Percentiles rank a stretch among this genome's conserved stretches.
Conservation (phyloP, 2,329 filamentous ascomycete genomes). For the Diaporthe citriasiana region DNA sequence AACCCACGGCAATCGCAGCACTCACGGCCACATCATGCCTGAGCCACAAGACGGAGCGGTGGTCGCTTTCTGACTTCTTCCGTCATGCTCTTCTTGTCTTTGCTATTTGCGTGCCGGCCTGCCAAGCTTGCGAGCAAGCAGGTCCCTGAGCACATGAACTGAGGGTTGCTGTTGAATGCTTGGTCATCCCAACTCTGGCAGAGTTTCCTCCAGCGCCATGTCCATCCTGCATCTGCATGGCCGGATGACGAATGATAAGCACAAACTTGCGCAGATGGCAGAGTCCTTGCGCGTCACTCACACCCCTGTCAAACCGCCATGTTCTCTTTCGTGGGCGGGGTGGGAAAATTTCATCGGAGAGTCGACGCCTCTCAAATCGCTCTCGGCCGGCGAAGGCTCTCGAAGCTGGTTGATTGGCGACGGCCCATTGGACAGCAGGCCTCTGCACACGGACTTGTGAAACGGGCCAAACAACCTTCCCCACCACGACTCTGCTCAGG, state of each 20-base stretch:
- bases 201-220: constrained; percentile 4
- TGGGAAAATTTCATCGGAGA: neutral
- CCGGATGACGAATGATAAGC: constrained; percentile 16
- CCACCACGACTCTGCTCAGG: constrained; percentile 30
- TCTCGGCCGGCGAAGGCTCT: constrained; percentile 16
- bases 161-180: neutral
- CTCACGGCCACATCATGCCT: neutral
- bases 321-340: constrained; percentile 21
- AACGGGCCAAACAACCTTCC: constrained; percentile 30
- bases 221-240: neutral
- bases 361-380: constrained; percentile 21
- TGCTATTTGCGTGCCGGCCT: neutral
- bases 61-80: constrained; percentile 14
- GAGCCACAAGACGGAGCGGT: constrained; percentile 11
- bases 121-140: constrained; percentile 21
- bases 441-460: constrained; percentile 28
- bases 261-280: constrained; percentile 19
- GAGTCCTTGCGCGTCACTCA: neutral
- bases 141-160: neutral
- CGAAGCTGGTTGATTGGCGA: constrained; percentile 17
- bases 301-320: neutral
- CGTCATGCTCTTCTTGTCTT: constrained; percentile 15
- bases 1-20: constrained; percentile 9
- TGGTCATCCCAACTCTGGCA: constrained; percentile 10
- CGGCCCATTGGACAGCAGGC: constrained; percentile 29